Evolutionary conservation across 306 rosid genomes (phyloP).

Genomic region (Purshia tridentata): DNA sequence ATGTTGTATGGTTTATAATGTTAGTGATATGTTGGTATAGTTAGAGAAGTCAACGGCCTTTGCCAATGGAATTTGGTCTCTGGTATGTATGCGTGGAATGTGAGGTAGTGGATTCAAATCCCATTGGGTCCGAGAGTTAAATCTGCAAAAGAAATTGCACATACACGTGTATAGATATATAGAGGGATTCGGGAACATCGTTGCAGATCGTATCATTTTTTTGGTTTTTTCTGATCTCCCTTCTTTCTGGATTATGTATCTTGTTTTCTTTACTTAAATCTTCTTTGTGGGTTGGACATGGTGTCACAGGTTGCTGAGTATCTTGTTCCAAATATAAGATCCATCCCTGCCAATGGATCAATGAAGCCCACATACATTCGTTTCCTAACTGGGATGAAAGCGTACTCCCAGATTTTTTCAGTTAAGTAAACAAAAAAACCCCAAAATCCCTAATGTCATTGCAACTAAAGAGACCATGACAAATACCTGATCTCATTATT

Average conservation of each 20-base stretch:
- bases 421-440: slow-evolving; percentile 48
- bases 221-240: background rate
- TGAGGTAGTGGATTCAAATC: background rate
- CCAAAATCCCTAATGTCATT: background rate
- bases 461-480: background rate
- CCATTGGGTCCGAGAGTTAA: background rate
- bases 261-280: slow-evolving; percentile 1
- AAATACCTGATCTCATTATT: background rate
- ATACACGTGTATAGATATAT: background rate
- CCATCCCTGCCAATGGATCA: slow-evolving; percentile 58
- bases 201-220: background rate
- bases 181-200: no score
- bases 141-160: background rate
- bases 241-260: background rate
- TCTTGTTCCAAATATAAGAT: slow-evolving; percentile 83
- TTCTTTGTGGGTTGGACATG: slow-evolving; percentile 12
- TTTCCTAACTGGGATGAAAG: slow-evolving; percentile 89
- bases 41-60: background rate
- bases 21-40: background rate
- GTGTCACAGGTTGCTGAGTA: slow-evolving; percentile 74
- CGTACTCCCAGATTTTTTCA: slow-evolving; percentile 88
- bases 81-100: background rate
- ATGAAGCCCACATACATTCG: slow-evolving; percentile 80
- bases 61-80: background rate
- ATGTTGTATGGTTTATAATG: background rate